Evolutionary conservation across 2,329 filamentous ascomycete genomes (phyloP).

Genomic region (Fusarium scirpi): DNA sequence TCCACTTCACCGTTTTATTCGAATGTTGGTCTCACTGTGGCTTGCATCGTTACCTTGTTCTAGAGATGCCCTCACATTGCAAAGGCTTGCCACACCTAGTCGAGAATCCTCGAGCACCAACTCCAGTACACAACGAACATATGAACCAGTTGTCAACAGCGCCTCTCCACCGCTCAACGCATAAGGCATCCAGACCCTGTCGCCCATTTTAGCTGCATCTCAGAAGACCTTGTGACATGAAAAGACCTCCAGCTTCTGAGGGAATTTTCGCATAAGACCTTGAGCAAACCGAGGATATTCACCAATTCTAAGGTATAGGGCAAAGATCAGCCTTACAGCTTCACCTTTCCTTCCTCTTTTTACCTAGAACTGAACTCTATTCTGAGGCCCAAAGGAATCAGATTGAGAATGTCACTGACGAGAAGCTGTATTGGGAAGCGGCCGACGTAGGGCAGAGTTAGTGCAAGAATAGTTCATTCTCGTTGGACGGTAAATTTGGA

Average conservation of each 20-base stretch:
- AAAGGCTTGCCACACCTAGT: background rate
- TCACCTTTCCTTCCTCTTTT: slow-evolving; percentile 2
- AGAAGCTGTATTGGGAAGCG: background rate
- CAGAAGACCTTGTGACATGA: background rate
- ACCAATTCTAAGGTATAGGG: background rate
- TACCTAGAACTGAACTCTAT: slow-evolving; percentile 2
- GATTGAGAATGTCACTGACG: slow-evolving; percentile 7
- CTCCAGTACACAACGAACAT: background rate
- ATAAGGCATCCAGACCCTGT: slow-evolving; percentile 4
- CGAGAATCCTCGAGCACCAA: background rate
- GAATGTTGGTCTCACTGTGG: background rate
- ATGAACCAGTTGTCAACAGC: background rate
- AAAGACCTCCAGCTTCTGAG: background rate
- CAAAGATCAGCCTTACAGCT: slow-evolving; percentile 15
- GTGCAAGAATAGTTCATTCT: slow-evolving; percentile 7
- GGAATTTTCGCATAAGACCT: slow-evolving; percentile 18
- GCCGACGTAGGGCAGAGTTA: slow-evolving; percentile 31
- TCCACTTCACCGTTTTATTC: background rate
- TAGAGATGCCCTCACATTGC: background rate
- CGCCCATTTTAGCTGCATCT: slow-evolving; percentile 18
- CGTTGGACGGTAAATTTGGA: slow-evolving; percentile 34
- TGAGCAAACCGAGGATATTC: background rate
- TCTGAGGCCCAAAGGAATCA: background rate
- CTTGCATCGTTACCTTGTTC: no score
- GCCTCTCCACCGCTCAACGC: slow-evolving; percentile 23